Base-by-base conservation (phyloP, 768 basidiomycete species). In the Tubosaeta sp. region DNA sequence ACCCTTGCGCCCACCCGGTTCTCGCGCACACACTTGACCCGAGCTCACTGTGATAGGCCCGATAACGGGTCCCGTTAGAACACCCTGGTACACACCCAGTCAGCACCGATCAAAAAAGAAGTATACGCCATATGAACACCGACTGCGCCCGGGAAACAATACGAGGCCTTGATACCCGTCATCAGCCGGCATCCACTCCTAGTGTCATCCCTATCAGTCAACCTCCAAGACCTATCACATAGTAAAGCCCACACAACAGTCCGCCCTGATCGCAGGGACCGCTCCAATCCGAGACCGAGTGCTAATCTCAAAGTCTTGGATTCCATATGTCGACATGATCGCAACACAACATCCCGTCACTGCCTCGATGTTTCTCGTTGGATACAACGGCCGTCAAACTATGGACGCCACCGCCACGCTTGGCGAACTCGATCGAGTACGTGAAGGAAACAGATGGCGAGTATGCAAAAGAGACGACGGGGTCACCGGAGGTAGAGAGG, bases 351-450 rank as follows among this genome's bases (percentile, higher is more conserved):
- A 46, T 70, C 67, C 25, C 3, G 78, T 60, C 21, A 84, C 69
- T 9, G 71, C 74, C 36, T 78, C 66, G 1, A 81, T 74, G 69
- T 84, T 85, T 67, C 73, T 21, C 38, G 34, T 18, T 32, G 31
- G 13, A 16, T 10, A 18, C 38, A 13, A 39, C 38, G 38, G 12
- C 25, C 67, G 81, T 24, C 67, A 81, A 56, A 85, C 83, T 24
- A 80, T 82, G 56, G 76, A 82, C 10, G 83, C 84, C 31, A 83
- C 82, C 14, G 83, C 85, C 51, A 84, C 79, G 25, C 79, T 80
- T 1, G 82, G 84, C 84, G 14, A 78, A 78, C 69, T 80, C 82
- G 54, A 38, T 4, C 21, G 22, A 13, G 39, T 22, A 13, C 22
- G 39, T 13, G 39, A 12, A 36, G 35, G 31, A 3, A 71, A 83